Evolutionary conservation across 129 eudicot genomes (phyloP).

Genomic region (Ambrosia trifida): DNA sequence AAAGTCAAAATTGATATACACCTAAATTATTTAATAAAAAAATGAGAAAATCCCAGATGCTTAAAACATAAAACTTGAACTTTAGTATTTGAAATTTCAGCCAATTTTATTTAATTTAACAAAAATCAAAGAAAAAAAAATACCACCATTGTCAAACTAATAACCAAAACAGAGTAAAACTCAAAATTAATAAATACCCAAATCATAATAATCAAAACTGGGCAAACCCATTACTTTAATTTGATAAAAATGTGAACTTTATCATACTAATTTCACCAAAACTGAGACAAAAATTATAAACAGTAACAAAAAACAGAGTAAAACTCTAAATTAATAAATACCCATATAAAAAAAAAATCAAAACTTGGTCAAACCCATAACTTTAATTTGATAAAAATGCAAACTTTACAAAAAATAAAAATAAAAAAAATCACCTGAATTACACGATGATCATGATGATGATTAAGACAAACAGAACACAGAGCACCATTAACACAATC

Average conservation of each 20-base stretch:
- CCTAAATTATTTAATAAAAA: background rate
- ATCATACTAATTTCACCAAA: too few species aligned
- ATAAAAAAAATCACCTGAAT: constrained; percentile 58
- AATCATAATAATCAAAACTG: too few species aligned
- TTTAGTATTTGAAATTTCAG: too few species aligned
- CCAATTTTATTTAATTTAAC: background rate
- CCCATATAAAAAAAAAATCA: too few species aligned
- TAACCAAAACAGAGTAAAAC: background rate
- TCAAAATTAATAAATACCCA: background rate
- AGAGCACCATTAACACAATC: constrained; percentile 78
- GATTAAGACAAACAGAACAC: constrained; percentile 73
- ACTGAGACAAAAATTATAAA: too few species aligned
- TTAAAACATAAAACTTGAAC: background rate
- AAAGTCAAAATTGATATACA: background rate
- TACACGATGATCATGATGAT: constrained; percentile 72
- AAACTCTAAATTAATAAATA: background rate
- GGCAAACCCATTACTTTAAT: too few species aligned
- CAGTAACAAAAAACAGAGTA: background rate
- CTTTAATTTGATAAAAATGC: too few species aligned
- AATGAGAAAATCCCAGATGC: background rate
- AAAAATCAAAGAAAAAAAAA: too few species aligned
- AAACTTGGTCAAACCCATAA: too few species aligned
- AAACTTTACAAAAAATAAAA: too few species aligned
- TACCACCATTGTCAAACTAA: too few species aligned
- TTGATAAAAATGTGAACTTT: too few species aligned